Conservation (phyloP, 768 basidiomycete genomes). For the Suillus hirtellus region DNA sequence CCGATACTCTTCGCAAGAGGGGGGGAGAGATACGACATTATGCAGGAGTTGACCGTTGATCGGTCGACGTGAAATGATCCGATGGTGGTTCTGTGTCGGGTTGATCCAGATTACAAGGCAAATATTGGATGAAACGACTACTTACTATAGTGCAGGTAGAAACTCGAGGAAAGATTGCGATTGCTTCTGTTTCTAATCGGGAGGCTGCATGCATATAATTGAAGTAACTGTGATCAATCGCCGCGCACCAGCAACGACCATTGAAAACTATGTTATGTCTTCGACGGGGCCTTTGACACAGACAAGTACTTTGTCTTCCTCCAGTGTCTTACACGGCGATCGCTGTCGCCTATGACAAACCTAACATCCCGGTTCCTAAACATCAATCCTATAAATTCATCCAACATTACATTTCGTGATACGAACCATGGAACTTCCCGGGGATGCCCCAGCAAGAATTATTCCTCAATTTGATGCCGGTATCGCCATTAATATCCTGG, state of each 20-base stretch:
- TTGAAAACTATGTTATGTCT: slow-evolving; percentile 3
- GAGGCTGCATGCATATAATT: not conserved
- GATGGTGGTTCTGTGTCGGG: not conserved
- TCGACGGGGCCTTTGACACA: slow-evolving; percentile 1
- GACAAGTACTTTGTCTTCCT: slow-evolving; percentile 1
- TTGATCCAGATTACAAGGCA: not conserved
- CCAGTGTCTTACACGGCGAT: not conserved
- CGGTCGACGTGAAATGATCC: not conserved
- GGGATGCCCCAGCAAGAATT: not conserved
- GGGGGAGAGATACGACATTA: not conserved
- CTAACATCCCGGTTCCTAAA: not conserved
- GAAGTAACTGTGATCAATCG: not conserved
- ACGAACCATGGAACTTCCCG: slow-evolving; percentile 5
- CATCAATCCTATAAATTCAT: slow-evolving; percentile 1
- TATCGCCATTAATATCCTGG: slow-evolving; percentile 2
- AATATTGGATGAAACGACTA: not conserved
- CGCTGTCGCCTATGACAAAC: not conserved
- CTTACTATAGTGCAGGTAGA: not conserved
- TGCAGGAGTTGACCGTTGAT: not conserved
- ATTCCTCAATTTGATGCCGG: not conserved
- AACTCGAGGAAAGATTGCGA: not conserved
- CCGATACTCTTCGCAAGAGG: not conserved
- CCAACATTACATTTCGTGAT: slow-evolving; percentile 2
- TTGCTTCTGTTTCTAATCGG: not conserved
- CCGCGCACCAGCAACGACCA: not conserved